Evolutionary conservation across 139 green algal genomes (phyloP), one percentile per base, ranked within the genome.

Genomic region (Nannochloris sp.): DNA sequence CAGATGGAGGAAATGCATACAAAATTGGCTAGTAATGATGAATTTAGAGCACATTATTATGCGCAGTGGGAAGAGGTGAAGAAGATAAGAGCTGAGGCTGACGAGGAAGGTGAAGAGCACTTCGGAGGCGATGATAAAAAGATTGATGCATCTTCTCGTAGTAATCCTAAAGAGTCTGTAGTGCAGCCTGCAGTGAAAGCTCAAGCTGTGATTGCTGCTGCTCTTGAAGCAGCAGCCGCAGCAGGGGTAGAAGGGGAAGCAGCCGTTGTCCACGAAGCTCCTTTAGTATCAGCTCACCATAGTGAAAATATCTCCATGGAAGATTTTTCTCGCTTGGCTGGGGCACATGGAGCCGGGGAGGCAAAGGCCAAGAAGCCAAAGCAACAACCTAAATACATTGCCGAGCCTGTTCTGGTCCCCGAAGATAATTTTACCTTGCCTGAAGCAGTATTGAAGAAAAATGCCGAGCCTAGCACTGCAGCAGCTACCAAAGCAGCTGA

Each of bases 61-160:
- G 25, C 46, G 6, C 73, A 70, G 31, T 80, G 73, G 73, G 58
- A 74, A 37, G 47, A 60, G 23, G 69, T 77, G 61, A 66, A 68
- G 31, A 59, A 60, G 44, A 15, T n/a, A 13, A 68, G 37, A 70
- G 46, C 13, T 47, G 59, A 63, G n/a, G 44, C 42, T 19, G 67
- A 74, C 24, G 8, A 30, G 23, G 15, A 34, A 15, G 24, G 44
- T 25, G 44, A 70, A 3, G 38, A 42, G 3, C 33, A 37, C 14
- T 7, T 24, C 4, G 56, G 46, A n/a, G 61, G 61, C 34, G 67
- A 19, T 42, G 58, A 73, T 38, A 35, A 33, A 27, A 35, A 44
- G 42, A 31, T 25, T 5, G 29, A 37, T 31, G 46, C 35, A 23
- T n/a, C 29, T 19, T 27, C 34, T 23, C n/a, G n/a, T n/a, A n/a